A percentile compares a stretch with the other conserved stretches of the same genome.
phyloP scores from a whole-genome alignment of 179 eudicot species.

The Beta macrorhiza region DNA sequence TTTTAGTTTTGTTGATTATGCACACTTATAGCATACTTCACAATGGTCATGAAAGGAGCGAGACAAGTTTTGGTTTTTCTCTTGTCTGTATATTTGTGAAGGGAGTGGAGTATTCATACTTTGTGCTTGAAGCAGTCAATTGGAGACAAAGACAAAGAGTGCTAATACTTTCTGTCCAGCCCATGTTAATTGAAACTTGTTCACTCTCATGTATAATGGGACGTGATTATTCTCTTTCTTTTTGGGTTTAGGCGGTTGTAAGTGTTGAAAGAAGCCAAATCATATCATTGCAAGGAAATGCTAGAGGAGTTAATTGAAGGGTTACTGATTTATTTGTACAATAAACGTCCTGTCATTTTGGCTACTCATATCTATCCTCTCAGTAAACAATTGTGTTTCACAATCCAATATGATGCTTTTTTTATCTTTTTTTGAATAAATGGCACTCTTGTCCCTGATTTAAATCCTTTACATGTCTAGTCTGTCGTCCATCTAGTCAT shows the following conservation, averaged over 20 bases:
- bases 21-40: not conserved
- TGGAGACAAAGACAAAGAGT: not conserved
- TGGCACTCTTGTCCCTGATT: too few species aligned
- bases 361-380: too few species aligned
- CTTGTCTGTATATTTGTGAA: not conserved
- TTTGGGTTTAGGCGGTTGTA: not conserved
- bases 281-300: not conserved
- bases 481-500: too few species aligned
- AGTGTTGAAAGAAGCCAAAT: not conserved
- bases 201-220: not conserved
- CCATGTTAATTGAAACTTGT: not conserved
- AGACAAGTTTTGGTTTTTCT: not conserved
- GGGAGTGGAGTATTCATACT: too few species aligned
- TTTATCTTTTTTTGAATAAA: too few species aligned
- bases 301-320: not conserved
- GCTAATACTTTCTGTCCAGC: not conserved
- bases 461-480: too few species aligned
- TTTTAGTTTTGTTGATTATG: not conserved
- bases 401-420: too few species aligned
- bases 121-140: not conserved
- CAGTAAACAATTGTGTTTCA: too few species aligned
- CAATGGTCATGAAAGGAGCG: not conserved
- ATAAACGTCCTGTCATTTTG: too few species aligned
- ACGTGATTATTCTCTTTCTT: not conserved
- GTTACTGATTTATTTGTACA: not conserved